phyloP scores from a whole-genome alignment of 306 rosid species.

The Fragaria iinumae region DNA sequence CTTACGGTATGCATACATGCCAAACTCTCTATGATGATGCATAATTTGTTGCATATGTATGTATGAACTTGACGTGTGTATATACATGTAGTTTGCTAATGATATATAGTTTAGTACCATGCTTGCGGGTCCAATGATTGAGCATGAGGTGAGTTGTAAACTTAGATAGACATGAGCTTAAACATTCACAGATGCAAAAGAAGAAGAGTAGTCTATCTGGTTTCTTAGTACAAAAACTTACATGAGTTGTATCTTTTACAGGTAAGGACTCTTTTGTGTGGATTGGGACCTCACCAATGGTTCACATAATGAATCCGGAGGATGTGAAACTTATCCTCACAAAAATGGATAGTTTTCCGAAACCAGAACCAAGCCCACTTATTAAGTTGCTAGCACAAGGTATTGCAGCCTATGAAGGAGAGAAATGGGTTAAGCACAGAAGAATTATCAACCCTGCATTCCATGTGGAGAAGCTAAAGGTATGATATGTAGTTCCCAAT shows the following conservation, averaged over 20 bases:
- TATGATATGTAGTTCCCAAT: background rate
- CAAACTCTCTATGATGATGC: background rate
- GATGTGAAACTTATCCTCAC: slow-evolving; percentile 29
- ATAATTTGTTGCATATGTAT: background rate
- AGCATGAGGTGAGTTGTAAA: background rate
- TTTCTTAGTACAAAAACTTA: background rate
- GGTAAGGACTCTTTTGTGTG: slow-evolving; percentile 32
- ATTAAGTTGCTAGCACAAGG: slow-evolving; percentile 6
- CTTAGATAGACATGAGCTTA: background rate
- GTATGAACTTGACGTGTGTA: background rate
- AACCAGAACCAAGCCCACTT: slow-evolving; percentile 9
- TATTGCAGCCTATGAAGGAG: slow-evolving; percentile 11
- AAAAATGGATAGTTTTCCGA: slow-evolving; percentile 14
- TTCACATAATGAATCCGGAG: slow-evolving; percentile 38
- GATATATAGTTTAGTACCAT: background rate
- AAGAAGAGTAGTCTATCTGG: background rate
- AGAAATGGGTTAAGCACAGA: slow-evolving; percentile 36
- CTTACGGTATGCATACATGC: slow-evolving; percentile 11
- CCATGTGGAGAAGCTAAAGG: slow-evolving; percentile 36
- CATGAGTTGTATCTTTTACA: background rate
- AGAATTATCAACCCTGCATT: slow-evolving; percentile 36
- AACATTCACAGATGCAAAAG: background rate
- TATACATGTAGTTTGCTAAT: too few relatives aligned
- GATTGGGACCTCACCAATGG: slow-evolving; percentile 35
- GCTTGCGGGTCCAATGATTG: background rate